A percentile compares a stretch with the other conserved stretches of the same genome.
These are phyloP conservation scores for Podaxis sp. DNA, from an alignment of 768 basidiomycete species.

Conservation along the genomic window DNA sequence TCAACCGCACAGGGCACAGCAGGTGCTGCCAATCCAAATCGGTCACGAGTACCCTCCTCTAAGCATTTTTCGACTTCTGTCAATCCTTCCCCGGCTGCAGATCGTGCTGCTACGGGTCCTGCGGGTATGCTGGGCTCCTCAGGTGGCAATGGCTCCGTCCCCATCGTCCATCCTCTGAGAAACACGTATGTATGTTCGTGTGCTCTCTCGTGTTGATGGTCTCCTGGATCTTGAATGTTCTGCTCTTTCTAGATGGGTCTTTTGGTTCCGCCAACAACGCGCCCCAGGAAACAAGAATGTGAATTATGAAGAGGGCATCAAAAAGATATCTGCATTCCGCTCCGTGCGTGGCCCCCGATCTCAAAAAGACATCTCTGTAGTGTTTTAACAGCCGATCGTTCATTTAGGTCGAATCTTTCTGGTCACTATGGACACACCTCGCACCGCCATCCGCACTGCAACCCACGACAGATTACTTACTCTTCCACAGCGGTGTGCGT, in stretches of 20 bases:
- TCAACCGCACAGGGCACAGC: conserved; percentile 20
- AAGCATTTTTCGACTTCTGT: conserved; percentile 65
- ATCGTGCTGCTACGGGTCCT: conserved; percentile 33
- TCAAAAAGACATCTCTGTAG: background rate
- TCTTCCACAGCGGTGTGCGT: conserved; percentile 83
- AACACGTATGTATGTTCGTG: conserved; percentile 82
- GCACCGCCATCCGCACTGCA: conserved; percentile 78
- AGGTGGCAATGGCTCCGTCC: conserved; percentile 31
- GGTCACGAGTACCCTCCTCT: conserved; percentile 55
- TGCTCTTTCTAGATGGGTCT: conserved; percentile 66
- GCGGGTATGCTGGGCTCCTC: conserved; percentile 6
- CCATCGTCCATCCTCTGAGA: conserved; percentile 69
- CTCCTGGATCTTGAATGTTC: conserved; percentile 20
- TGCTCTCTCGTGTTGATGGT: conserved; percentile 21
- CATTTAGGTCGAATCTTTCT: conserved; percentile 87
- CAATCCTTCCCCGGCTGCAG: conserved; percentile 25
- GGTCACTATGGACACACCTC: conserved; percentile 92
- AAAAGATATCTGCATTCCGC: conserved; percentile 86
- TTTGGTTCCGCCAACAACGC: conserved; percentile 91
- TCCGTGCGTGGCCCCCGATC: conserved; percentile 51
- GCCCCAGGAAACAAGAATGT: conserved; percentile 86
- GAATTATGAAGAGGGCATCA: conserved; percentile 94
- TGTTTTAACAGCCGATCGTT: conserved; percentile 3
- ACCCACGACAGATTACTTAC: conserved; percentile 91
- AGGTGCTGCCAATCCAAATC: conserved; percentile 24